Evolutionary conservation across 306 rosid species (phyloP).

Genomic region (Acacia crassicarpa): DNA sequence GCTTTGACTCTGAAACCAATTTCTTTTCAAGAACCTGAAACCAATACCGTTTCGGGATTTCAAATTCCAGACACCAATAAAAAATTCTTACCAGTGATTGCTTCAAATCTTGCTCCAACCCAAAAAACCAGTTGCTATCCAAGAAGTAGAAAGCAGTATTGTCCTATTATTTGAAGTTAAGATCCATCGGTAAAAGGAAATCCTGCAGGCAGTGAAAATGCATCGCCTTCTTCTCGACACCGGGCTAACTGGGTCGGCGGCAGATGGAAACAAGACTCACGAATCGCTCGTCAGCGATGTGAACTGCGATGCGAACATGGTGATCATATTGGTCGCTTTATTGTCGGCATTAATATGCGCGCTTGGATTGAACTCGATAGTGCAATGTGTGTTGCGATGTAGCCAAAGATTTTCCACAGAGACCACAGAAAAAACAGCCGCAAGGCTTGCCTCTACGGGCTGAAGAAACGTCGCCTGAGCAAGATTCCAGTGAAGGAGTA

Average conservation of each 20-base stretch:
- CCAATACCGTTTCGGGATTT: neutral
- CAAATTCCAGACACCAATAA: neutral
- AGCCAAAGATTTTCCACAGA: conserved; percentile 51
- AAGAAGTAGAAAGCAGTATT: neutral
- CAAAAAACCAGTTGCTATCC: neutral
- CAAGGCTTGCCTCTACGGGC: conserved; percentile 48
- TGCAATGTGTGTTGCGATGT: conserved; percentile 57
- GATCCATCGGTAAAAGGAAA: neutral
- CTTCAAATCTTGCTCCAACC: conserved; percentile 2
- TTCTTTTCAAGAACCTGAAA: neutral
- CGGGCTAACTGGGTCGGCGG: conserved; percentile 35
- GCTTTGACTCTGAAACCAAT: neutral
- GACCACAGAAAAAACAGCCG: conserved; percentile 41
- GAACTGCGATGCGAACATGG: conserved; percentile 82
- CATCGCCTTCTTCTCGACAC: conserved; percentile 45
- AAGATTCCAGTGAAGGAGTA: conserved; percentile 71
- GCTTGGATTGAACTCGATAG: conserved; percentile 70
- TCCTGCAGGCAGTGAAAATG: conserved; percentile 9
- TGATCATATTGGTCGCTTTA: conserved; percentile 71
- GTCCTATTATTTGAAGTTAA: neutral
- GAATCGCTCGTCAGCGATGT: conserved; percentile 41
- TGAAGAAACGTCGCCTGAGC: conserved; percentile 54
- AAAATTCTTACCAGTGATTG: neutral
- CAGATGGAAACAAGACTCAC: conserved; percentile 35
- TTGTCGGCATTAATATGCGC: conserved; percentile 76